Base-by-base conservation (phyloP, 371 early-diverging fungal species). In the Entomophthora muscae region DNA sequence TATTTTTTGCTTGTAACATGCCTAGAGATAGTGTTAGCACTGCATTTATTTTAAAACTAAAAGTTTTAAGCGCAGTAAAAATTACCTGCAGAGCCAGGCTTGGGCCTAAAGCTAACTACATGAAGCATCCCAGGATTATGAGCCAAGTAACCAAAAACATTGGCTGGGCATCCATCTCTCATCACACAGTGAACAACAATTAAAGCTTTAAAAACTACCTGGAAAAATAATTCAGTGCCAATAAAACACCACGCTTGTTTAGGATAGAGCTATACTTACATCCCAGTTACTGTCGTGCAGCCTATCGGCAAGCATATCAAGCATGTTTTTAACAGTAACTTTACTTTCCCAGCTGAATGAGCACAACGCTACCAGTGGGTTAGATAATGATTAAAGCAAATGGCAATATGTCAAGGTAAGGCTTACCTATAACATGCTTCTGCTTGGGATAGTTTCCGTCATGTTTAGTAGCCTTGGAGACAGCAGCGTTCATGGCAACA, bases 181-280 rank as follows among this genome's bases (percentile, higher is more conserved):
- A 61, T 61, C 3, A 61, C 13, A 12, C 27, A 52, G n/a, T 61
- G 62, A 27, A 61, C 24, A 24, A 32, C 13, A 3, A 52, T 61
- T 42, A 61, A 27, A 13, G 62, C 7, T 61, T 61, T 61, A 42
- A 26, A 61, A 3, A 61, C 62, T 28, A 61, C 30, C 59, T 58
- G 31, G 26, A 28, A 58, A 58, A 7, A 5, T 21, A 21, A 58
- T 58, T 12, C 31, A 27, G 26, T 22, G 21, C 7, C 26, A 21
- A 55, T 21, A 22, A 7, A 55, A 0, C 26, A 22, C 26, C 12
- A 23, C 10, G 12, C 26, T 10, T 10, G 12, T 21, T 55, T 55
- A 55, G n/a, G 55, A 7, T 55, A 7, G 10, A 55, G 12, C 10
- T 21, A 10, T 21, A 32, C 59, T 58, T 58, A 58, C 62, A 52